Conservation (phyloP, 345 rosid species). For the Tarenaya hassleriana region DNA sequence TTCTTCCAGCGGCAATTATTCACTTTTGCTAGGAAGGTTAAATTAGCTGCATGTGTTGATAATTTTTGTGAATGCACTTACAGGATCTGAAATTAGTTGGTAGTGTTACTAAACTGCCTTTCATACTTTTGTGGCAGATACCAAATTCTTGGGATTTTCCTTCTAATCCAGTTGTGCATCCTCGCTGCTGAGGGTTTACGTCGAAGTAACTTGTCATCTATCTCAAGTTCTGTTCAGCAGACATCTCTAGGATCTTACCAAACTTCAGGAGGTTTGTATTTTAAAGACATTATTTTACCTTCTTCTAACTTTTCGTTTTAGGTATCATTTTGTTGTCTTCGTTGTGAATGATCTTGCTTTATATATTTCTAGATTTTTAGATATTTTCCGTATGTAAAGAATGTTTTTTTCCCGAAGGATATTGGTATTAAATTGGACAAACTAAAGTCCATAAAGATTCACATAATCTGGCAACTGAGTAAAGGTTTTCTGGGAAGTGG, state of each 20-base stretch:
- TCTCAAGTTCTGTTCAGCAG: slow-evolving; percentile 71
- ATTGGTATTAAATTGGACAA: not conserved
- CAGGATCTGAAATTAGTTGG: not conserved
- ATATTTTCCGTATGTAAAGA: not conserved
- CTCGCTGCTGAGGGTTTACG: slow-evolving; percentile 85
- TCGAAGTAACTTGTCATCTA: slow-evolving; percentile 74
- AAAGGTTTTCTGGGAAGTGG: not conserved
- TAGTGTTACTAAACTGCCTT: slow-evolving; percentile 18
- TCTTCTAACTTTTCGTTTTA: not conserved
- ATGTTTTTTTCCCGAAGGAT: not conserved
- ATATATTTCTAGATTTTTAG: not conserved
- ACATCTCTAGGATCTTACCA: slow-evolving; percentile 54
- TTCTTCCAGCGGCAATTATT: slow-evolving; percentile 3
- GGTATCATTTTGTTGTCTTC: not conserved
- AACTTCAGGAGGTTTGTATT: slow-evolving; percentile 47
- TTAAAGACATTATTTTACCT: not conserved
- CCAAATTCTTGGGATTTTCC: slow-evolving; percentile 87
- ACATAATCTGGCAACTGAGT: not conserved
- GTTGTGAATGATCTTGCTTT: not conserved
- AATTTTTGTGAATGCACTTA: not conserved
- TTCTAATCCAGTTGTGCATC: slow-evolving; percentile 81
- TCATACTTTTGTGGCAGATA: slow-evolving; percentile 47
- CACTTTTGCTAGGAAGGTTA: not conserved
- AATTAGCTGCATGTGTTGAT: not conserved
- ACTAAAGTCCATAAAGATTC: not conserved